Percentiles rank a stretch among this genome's conserved stretches.
These are phyloP conservation scores for Silene coronaria DNA, from an alignment of 179 eudicot species.

Conservation along the genomic window DNA sequence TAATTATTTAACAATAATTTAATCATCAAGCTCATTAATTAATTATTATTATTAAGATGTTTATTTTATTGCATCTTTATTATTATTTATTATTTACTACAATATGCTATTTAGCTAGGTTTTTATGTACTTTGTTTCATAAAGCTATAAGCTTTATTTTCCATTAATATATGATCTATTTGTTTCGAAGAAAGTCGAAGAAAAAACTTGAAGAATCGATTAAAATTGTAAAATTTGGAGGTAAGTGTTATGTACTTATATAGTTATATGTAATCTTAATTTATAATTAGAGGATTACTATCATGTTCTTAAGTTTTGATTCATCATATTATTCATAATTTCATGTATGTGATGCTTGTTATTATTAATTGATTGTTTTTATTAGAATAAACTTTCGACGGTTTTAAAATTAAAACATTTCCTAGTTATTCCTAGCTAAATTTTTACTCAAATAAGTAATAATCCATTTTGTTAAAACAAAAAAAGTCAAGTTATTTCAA, in stretches of 20 bases:
- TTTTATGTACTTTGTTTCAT: not conserved
- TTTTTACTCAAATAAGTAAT: too few species aligned
- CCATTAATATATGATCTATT: slow-evolving; percentile 18
- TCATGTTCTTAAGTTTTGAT: not conserved
- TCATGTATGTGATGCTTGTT: not conserved
- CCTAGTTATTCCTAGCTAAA: too few species aligned
- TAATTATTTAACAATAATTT: not conserved
- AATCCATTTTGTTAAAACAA: not conserved
- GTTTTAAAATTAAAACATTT: too few species aligned
- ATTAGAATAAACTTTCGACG: too few species aligned
- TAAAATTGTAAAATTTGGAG: slow-evolving; percentile 13
- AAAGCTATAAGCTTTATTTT: slow-evolving; percentile 8
- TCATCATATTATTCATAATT: not conserved
- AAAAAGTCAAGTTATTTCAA: too few species aligned
- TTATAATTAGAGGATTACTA: too few species aligned
- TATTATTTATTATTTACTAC: too few species aligned
- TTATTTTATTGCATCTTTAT: too few species aligned
- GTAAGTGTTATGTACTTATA: slow-evolving; percentile 13
- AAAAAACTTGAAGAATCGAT: slow-evolving; percentile 7
- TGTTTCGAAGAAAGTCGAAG: slow-evolving; percentile 23
- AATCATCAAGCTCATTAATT: not conserved
- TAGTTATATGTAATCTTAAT: too few species aligned
- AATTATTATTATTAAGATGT: not conserved
- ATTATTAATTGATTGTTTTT: not conserved
- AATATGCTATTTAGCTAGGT: not conserved